Base-by-base conservation (phyloP, 1,139 yeast genomes). In the Saccharomyces uvarum region DNA sequence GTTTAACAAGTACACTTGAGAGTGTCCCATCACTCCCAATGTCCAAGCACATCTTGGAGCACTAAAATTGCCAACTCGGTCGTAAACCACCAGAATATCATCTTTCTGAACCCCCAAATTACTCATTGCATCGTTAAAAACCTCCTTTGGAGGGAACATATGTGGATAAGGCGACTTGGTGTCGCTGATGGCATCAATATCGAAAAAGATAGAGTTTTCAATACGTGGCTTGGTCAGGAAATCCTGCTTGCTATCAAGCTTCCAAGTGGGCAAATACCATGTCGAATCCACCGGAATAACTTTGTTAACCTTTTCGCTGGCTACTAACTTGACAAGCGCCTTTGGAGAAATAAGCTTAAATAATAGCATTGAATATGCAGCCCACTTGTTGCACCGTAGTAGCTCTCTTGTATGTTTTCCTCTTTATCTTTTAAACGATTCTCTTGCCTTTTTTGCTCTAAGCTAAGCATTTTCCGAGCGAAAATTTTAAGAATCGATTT, bases 11-110 rank as follows among this genome's bases (percentile, higher is more conserved):
- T 75, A 78, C 9, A 90, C 86, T 44, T 77, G 70, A 2, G 75
- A 70, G 69, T 90, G 97, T 4, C 95, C 95, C 69, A 85, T 88
- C 3, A 86, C 75, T 29, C 83, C 76, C 63, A 91, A 78, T 63
- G 90, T 88, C 97, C 97, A 93, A 0, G 91, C 91, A 28, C 87
- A 95, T 60, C 99, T 77, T 33, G 98, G 97, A 4, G 91, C 82
- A 46, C 95, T 84, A 70, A 91, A 89, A 59, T 87, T 82, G 0
- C 96, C 96, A 48, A 79, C 78, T 60, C 83, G 82, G 69, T 93
- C 99, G 68, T 93, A 93, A 8, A 93, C 82, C n/a, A 93, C 85
- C 52, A 93, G 68, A 16, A 75, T 73, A 60, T 90, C 95, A 46
- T 74, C 70, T 51, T 70, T 71, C 29, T 63, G 63, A 24, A 69